Evolutionary conservation across 805 yeast genomes (phyloP).

Genomic region (Torulaspora delbrueckii): DNA sequence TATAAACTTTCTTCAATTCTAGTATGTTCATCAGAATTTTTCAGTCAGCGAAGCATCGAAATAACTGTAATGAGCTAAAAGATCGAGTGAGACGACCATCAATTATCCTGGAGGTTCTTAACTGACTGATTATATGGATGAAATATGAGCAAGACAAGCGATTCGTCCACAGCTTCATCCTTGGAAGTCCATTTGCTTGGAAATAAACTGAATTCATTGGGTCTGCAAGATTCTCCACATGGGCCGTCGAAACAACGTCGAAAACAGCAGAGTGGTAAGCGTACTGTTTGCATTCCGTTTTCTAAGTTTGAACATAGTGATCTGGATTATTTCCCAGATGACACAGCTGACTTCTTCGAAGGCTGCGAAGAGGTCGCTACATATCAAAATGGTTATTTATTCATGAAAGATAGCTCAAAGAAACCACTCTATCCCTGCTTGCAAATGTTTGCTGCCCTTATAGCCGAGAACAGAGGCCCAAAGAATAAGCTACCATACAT

Average conservation of each 20-base stretch:
- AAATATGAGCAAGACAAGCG: background rate
- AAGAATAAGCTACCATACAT: conserved; percentile 16
- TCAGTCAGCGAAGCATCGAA: background rate
- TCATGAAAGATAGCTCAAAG: conserved; percentile 1
- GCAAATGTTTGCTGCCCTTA: conserved; percentile 12
- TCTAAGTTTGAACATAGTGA: conserved; percentile 10
- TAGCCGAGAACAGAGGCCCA: conserved; percentile 3
- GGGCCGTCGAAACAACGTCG: background rate
- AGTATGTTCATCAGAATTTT: background rate
- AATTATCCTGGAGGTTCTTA: too few species aligned
- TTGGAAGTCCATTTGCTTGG: background rate
- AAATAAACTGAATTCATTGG: background rate
- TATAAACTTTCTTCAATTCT: background rate
- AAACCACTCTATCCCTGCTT: conserved; percentile 12
- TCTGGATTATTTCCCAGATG: conserved; percentile 6
- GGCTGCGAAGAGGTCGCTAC: conserved; percentile 20
- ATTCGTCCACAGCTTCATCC: background rate
- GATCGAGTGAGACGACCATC: background rate
- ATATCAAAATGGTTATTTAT: conserved; percentile 9
- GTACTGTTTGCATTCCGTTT: background rate
- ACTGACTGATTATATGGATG: too few species aligned
- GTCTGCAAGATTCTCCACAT: background rate
- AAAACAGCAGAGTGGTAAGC: background rate
- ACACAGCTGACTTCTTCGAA: conserved; percentile 15
- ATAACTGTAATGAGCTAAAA: background rate